phyloP scores from a whole-genome alignment of 306 rosid genomes.

The Trifolium dubium region DNA sequence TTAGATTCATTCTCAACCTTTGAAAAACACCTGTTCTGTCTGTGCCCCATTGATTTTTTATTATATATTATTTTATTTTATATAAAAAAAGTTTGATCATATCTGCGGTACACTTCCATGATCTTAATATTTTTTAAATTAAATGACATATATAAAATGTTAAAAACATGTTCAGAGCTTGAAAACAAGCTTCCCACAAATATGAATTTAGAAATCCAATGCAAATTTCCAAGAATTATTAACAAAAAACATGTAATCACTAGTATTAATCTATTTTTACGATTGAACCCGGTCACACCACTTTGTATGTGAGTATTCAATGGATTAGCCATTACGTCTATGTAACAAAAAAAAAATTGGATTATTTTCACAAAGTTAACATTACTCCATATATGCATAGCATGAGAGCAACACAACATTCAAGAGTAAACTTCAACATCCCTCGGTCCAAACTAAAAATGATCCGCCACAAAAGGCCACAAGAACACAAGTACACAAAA shows the following conservation, averaged over 20 bases:
- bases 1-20: no score
- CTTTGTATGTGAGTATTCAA: no score
- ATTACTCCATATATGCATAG: background rate
- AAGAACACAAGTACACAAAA: slow-evolving; percentile 48
- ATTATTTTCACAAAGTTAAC: slow-evolving; percentile 2
- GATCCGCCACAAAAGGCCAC: slow-evolving; percentile 22
- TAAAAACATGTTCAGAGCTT: background rate
- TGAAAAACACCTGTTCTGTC: no score
- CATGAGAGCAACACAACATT: slow-evolving; percentile 19
- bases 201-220: no score
- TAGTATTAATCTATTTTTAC: background rate
- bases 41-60: no score
- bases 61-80: no score
- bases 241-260: background rate
- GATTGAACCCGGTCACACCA: background rate
- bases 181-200: background rate
- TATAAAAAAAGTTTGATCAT: no score
- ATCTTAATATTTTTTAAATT: no score
- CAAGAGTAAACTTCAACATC: slow-evolving; percentile 38
- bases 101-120: no score
- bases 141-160: background rate
- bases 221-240: no score
- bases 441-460: slow-evolving; percentile 24
- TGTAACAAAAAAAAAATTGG: background rate
- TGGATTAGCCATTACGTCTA: no score